Evolutionary conservation across 192 early-diverging fungal species (phyloP), one percentile per base, ranked within the genome.

Genomic region (Physocladia obscura): DNA sequence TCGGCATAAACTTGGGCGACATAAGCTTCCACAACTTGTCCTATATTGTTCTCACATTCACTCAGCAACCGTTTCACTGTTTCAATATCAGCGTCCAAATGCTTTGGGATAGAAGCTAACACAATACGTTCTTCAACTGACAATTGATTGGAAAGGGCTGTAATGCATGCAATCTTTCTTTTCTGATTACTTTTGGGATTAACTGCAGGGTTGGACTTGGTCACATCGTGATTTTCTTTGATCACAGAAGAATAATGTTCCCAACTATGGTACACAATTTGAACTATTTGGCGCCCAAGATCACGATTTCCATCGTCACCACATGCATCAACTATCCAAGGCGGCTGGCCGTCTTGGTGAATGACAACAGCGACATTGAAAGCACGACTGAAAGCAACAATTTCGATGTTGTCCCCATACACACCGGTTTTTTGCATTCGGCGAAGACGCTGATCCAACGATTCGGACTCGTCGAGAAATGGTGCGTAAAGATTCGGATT

Each of bases 391-490:
- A 68, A 77, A 5, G 76, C 79, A 13, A 78, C 79, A 34, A 81
- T 32, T 70, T 81, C 79, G 27, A 81, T 34, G 62, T 81, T 81
- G 15, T 62, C 75, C 1, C 62, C 79, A 50, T 76, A 78, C 0
- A 58, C 44, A 27, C 79, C 76, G 22, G 62, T 52, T 31, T 67
- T 57, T 44, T 57, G 21, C 79, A 81, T 81, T 6, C 74, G 54
- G 4, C 8, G 30, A 19, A 74, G 48, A 22, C 79, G 58, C 50
- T 58, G 60, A 5, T 62, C 68, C 4, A 77, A 64, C 6, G 65
- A 37, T 31, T 78, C 76, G 1, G 54, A 24, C 26, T 62, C 59
- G 49, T 54, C 58, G 3, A 77, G 19, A 54, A 81, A 81, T 3
- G 74, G 54, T 1, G 57, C 55, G 55, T 72, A 81, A 15, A 51